Conservation (phyloP, 2,329 filamentous ascomycete genomes). For the Trichoderma atrobrunneum region DNA sequence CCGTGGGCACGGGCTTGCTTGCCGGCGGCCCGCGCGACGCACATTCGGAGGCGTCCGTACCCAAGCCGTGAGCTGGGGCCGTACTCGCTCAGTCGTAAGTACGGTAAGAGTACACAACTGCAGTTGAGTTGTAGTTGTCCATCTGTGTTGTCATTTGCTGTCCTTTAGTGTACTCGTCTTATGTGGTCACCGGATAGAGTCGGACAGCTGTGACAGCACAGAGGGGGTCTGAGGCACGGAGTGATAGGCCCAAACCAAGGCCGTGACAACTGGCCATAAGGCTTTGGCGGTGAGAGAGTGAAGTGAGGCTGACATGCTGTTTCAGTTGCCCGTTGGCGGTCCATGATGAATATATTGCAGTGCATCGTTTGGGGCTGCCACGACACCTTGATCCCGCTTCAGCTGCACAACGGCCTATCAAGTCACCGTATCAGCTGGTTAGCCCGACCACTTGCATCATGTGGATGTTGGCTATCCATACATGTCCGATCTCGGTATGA, state of each 20-base stretch:
- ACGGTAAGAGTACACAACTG: neutral
- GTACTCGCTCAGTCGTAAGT: neutral
- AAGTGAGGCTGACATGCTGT: conserved; percentile 1
- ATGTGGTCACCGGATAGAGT: neutral
- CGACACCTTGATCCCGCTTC: neutral
- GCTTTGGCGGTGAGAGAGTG: neutral
- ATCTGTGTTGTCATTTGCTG: neutral
- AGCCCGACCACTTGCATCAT: neutral
- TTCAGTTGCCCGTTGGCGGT: neutral
- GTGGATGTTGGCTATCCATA: neutral
- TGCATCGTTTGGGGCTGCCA: neutral
- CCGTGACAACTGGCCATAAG: neutral
- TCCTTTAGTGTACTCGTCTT: neutral
- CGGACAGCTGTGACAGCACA: neutral
- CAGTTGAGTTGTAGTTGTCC: neutral
- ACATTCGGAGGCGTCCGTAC: neutral
- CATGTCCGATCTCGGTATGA: neutral
- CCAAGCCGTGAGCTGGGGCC: neutral
- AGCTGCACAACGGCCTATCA: neutral
- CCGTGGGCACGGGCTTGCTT: neutral
- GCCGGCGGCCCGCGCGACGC: neutral
- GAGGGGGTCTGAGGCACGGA: neutral
- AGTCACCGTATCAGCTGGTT: neutral
- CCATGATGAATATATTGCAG: neutral
- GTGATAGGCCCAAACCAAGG: neutral